A percentile compares a stretch with the other conserved stretches of the same genome.
These are phyloP conservation scores for Aspergillus sp. DNA, from an alignment of 2,329 filamentous ascomycete species.

Conservation along the genomic window DNA sequence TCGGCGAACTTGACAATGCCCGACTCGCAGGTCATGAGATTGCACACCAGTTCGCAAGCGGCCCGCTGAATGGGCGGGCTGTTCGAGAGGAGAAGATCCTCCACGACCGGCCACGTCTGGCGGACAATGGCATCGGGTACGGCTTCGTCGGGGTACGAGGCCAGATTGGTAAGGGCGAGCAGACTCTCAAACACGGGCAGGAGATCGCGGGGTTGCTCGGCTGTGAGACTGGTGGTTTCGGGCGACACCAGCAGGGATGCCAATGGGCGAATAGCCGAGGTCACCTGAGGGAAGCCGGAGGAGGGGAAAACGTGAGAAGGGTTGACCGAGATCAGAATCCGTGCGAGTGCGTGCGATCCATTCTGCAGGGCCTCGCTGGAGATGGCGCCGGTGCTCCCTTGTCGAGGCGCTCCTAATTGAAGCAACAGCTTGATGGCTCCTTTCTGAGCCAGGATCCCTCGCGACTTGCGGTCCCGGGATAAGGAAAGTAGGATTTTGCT, in stretches of 20 bases:
- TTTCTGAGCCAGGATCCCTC: slow-evolving; percentile 84
- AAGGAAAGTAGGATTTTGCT: slow-evolving; percentile 76
- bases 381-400: slow-evolving; percentile 38
- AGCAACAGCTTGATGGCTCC: slow-evolving; percentile 87
- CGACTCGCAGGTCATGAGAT: slow-evolving; percentile 59
- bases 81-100: slow-evolving; percentile 76
- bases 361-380: slow-evolving; percentile 50
- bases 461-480: slow-evolving; percentile 69
- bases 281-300: slow-evolving; percentile 68
- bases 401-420: slow-evolving; percentile 56
- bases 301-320: slow-evolving; percentile 81
- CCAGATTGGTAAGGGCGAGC: slow-evolving; percentile 90
- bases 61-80: slow-evolving; percentile 78
- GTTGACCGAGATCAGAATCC: slow-evolving; percentile 83
- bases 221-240: slow-evolving; percentile 53
- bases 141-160: slow-evolving; percentile 56
- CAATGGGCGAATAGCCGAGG: slow-evolving; percentile 79
- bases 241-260: slow-evolving; percentile 70
- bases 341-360: slow-evolving; percentile 77
- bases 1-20: slow-evolving; percentile 50
- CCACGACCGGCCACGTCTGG: slow-evolving; percentile 70
- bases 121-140: slow-evolving; percentile 71
- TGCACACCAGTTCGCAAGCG: slow-evolving; percentile 85
- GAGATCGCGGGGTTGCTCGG: slow-evolving; percentile 65
- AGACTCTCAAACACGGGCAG: slow-evolving; percentile 87